These are phyloP conservation scores for Lachancea mirantina DNA, from an alignment of 805 yeast genomes.

Conservation along the genomic window DNA sequence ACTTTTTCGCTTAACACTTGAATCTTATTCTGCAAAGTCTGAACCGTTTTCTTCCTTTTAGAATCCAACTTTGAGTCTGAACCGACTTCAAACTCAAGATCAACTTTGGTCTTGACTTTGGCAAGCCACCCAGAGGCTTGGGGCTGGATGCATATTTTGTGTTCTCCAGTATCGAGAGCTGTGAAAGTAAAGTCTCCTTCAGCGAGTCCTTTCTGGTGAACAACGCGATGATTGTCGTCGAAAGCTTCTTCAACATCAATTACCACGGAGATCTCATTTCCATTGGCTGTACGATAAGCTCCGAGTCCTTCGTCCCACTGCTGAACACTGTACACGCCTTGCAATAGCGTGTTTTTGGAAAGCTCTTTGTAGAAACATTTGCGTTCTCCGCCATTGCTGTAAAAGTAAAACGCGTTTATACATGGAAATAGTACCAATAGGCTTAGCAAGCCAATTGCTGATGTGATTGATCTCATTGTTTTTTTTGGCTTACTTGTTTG, in stretches of 20 bases:
- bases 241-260: slow-evolving; percentile 57
- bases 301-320: slow-evolving; percentile 34
- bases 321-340: slow-evolving; percentile 45
- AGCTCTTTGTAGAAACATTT: slow-evolving; percentile 54
- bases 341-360: slow-evolving; percentile 41
- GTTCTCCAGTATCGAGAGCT: slow-evolving; percentile 71
- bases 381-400: slow-evolving; percentile 43
- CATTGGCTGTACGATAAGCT: slow-evolving; percentile 30
- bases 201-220: slow-evolving; percentile 58
- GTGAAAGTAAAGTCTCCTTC: slow-evolving; percentile 67
- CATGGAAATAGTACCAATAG: slow-evolving; percentile 20
- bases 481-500: neutral
- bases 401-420: slow-evolving; percentile 41
- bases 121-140: slow-evolving; percentile 55
- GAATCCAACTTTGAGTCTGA: slow-evolving; percentile 60
- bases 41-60: slow-evolving; percentile 52
- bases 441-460: slow-evolving; percentile 7
- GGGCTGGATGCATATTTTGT: slow-evolving; percentile 60
- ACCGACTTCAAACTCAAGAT: slow-evolving; percentile 61
- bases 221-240: slow-evolving; percentile 70
- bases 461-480: neutral
- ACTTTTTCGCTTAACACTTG: slow-evolving; percentile 50
- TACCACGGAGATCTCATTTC: slow-evolving; percentile 33
- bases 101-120: slow-evolving; percentile 48
- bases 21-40: slow-evolving; percentile 49